A percentile compares a stretch with the other conserved stretches of the same genome.
phyloP scores from a whole-genome alignment of 2,329 filamentous ascomycete species.

The Hymenoscyphus fructigenus region DNA sequence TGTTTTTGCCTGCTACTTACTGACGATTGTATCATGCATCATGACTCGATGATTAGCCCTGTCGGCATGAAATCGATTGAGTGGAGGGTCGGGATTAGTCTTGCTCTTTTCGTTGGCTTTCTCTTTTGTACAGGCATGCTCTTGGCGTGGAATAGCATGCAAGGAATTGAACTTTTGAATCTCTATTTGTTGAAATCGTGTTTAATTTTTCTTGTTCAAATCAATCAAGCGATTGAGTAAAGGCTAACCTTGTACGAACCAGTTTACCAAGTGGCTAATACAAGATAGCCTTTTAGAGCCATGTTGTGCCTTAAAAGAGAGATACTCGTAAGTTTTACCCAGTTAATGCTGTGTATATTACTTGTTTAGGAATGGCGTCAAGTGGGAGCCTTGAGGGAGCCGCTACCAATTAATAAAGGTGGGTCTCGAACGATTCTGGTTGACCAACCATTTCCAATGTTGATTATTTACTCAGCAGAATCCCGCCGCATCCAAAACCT shows the following conservation, averaged over 20 bases:
- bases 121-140: constrained; percentile 3
- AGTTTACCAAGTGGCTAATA: no score
- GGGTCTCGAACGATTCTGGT: no score
- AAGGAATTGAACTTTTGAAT: constrained; percentile 1
- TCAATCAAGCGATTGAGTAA: no score
- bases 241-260: no score
- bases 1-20: constrained; percentile 3
- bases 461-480: not conserved
- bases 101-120: not conserved
- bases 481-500: not conserved
- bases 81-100: not conserved
- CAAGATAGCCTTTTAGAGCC: no score
- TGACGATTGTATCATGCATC: constrained; percentile 7
- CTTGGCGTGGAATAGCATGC: not conserved
- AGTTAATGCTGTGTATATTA: not conserved
- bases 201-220: not conserved
- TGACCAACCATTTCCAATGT: constrained; percentile 2
- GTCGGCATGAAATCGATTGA: not conserved
- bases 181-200: not conserved
- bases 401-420: not conserved
- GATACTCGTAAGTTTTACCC: not conserved
- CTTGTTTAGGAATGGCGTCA: not conserved
- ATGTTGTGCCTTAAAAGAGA: not conserved
- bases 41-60: constrained; percentile 6
- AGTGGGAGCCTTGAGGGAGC: constrained; percentile 2